Conservation (phyloP, 2,329 filamentous ascomycete species). For the Penicillium sp. region DNA sequence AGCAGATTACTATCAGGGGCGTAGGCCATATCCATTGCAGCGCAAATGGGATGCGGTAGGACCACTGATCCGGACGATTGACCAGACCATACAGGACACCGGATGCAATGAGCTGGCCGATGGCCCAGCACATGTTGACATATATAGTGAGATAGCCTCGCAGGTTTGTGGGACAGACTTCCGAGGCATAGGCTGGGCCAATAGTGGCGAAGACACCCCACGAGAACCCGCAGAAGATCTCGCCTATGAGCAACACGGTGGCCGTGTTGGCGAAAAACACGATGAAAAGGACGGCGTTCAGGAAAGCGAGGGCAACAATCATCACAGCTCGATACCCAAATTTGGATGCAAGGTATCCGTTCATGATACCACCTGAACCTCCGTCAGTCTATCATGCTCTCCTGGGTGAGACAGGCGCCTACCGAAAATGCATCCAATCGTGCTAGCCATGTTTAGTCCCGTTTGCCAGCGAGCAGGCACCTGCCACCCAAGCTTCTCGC, state of each 20-base stretch:
- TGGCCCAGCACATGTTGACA: constrained; percentile 43
- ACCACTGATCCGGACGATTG: constrained; percentile 32
- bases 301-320: constrained; percentile 42
- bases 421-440: constrained; percentile 24
- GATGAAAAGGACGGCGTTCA: constrained; percentile 50
- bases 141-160: constrained; percentile 36
- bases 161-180: constrained; percentile 29
- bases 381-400: background rate
- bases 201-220: constrained; percentile 36
- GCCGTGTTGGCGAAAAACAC: constrained; percentile 50
- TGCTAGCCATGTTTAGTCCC: constrained; percentile 49
- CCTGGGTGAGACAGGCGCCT: background rate
- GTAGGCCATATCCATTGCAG: constrained; percentile 31
- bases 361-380: constrained; percentile 28
- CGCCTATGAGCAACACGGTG: constrained; percentile 45
- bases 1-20: constrained; percentile 22
- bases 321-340: constrained; percentile 48
- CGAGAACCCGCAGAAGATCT: constrained; percentile 48
- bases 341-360: constrained; percentile 27
- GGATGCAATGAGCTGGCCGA: constrained; percentile 28
- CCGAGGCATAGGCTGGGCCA: constrained; percentile 28
- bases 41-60: constrained; percentile 38
- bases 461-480: constrained; percentile 63
- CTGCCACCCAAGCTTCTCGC: constrained; percentile 12
- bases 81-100: constrained; percentile 34